Conservation (phyloP, 1,284 basidiomycete species). For the Laetiporus sulphureus region DNA sequence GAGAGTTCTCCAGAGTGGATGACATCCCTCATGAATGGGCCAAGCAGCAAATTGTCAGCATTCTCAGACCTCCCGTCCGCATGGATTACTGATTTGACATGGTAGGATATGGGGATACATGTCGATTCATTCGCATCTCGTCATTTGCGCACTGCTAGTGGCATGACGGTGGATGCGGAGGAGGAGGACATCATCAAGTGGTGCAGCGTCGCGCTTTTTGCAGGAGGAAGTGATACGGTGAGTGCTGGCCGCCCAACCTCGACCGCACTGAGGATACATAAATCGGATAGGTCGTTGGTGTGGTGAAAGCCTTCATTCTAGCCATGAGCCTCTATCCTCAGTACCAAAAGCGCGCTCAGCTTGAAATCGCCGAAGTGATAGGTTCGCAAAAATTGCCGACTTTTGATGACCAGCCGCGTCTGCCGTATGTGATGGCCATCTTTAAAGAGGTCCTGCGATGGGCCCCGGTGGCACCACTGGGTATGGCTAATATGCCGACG, state of each 20-base stretch:
- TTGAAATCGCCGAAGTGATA: conserved; percentile 25
- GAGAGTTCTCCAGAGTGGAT: conserved; percentile 9
- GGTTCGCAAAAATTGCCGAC: conserved; percentile 39
- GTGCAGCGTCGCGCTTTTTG: conserved; percentile 44
- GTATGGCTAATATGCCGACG: neutral
- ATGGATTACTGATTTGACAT: neutral
- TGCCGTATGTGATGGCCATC: conserved; percentile 48
- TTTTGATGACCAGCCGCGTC: conserved; percentile 38
- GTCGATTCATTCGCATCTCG: conserved; percentile 45
- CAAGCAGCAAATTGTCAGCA: conserved; percentile 27
- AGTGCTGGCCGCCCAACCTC: conserved; percentile 27
- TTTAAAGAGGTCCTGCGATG: conserved; percentile 45
- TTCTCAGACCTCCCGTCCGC: neutral
- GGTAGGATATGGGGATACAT: conserved; percentile 29
- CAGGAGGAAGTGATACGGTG: conserved; percentile 23
- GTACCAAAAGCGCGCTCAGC: conserved; percentile 40
- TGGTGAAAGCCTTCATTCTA: conserved; percentile 30
- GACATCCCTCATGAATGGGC: conserved; percentile 45
- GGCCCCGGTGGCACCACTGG: neutral
- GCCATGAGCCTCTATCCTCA: conserved; percentile 46
- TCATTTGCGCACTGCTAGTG: conserved; percentile 34
- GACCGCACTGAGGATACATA: conserved; percentile 1
- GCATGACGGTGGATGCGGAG: conserved; percentile 10
- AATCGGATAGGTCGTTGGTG: neutral
- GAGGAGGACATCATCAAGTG: conserved; percentile 52